phyloP scores from a whole-genome alignment of 441 rosid genomes.

The Erodium texanum region DNA sequence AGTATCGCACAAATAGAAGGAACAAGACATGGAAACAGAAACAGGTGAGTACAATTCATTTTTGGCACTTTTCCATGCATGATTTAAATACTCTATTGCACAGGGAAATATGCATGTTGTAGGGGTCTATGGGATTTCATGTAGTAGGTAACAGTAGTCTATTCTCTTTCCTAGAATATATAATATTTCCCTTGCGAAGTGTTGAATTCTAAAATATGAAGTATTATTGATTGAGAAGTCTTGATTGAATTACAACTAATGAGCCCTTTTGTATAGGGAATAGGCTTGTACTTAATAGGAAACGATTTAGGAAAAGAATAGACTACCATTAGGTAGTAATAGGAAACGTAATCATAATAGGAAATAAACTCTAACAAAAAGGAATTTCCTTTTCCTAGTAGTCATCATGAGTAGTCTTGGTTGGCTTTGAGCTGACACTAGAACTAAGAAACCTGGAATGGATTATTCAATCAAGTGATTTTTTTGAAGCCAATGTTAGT shows the following conservation, averaged over 20 bases:
- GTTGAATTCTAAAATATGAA: too few relatives aligned
- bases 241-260: too few relatives aligned
- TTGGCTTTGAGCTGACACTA: neutral
- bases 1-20: neutral
- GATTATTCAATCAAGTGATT: neutral
- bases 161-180: neutral
- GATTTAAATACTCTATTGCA: neutral
- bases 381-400: neutral
- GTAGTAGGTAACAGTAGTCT: neutral
- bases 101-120: neutral
- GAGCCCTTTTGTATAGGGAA: too few relatives aligned
- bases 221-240: too few relatives aligned
- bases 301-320: too few relatives aligned
- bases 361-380: too few relatives aligned
- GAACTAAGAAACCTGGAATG: neutral
- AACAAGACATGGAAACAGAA: slow-evolving; percentile 5
- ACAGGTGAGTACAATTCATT: neutral
- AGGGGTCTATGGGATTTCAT: neutral
- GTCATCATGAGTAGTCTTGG: neutral
- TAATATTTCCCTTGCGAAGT: neutral
- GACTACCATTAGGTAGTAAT: too few relatives aligned
- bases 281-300: too few relatives aligned
- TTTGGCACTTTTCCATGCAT: neutral
- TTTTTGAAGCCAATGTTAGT: neutral
- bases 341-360: too few relatives aligned